Conservation (phyloP, 345 rosid species). For the Bruguiera parviflora region DNA sequence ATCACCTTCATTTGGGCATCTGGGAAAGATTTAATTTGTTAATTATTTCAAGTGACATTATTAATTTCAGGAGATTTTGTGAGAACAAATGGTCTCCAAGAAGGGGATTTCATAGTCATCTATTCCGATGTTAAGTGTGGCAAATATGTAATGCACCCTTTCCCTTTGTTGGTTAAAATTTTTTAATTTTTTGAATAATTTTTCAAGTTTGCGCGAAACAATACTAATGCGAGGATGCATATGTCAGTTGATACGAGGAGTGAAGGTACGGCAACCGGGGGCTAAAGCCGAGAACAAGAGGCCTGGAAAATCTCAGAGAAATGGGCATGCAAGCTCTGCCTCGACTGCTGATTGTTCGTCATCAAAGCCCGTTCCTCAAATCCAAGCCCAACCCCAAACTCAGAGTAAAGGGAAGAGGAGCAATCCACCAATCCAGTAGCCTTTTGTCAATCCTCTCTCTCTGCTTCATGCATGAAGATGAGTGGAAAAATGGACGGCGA, state of each 20-base stretch:
- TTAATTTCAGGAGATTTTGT: conserved; percentile 75
- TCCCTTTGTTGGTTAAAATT: no score
- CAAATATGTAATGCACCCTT: conserved; percentile 61
- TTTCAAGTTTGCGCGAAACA: not conserved
- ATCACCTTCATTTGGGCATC: no score
- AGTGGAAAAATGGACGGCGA: conserved; percentile 32
- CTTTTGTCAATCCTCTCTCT: conserved; percentile 17
- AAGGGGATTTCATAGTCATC: conserved; percentile 98
- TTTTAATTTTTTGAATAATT: not conserved
- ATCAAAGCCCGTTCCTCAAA: conserved; percentile 18
- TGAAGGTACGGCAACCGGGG: conserved; percentile 85
- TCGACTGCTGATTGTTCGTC: conserved; percentile 17
- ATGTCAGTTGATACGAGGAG: conserved; percentile 85
- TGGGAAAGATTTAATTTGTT: not conserved
- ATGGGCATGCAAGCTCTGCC: conserved; percentile 35
- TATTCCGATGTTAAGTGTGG: conserved; percentile 92
- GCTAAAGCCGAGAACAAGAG: conserved; percentile 57
- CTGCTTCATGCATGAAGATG: conserved; percentile 43
- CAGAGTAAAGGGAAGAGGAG: conserved; percentile 18
- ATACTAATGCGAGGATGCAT: not conserved
- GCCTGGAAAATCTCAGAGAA: conserved; percentile 65
- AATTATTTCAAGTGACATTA: not conserved
- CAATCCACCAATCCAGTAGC: not conserved
- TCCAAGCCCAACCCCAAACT: not conserved
- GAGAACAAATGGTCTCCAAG: conserved; percentile 88